Evolutionary conservation across 2,329 filamentous ascomycete genomes (phyloP).

Genomic region (Ascochyta pisi): DNA sequence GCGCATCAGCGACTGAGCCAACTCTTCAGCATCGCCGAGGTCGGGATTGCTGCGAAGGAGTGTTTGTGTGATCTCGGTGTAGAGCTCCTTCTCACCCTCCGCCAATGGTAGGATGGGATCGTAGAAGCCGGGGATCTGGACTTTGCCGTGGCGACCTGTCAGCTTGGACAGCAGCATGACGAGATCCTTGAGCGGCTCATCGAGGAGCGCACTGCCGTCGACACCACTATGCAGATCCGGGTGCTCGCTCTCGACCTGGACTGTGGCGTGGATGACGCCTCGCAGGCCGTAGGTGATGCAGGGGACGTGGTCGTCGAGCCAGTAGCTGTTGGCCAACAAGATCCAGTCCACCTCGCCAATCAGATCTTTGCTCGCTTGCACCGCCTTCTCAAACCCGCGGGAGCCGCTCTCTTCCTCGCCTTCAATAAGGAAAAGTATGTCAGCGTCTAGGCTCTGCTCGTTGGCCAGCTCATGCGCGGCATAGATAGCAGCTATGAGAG

Average conservation of each 20-base stretch:
- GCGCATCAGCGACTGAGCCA: slow-evolving; percentile 87
- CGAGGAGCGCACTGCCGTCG: slow-evolving; percentile 88
- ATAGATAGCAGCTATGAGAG: slow-evolving; percentile 91
- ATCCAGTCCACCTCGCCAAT: slow-evolving; percentile 96
- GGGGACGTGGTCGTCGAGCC: slow-evolving; percentile 94
- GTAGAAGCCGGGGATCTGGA: slow-evolving; percentile 89
- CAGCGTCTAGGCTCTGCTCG: slow-evolving; percentile 81
- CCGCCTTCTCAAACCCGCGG: slow-evolving; percentile 83
- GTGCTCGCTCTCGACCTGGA: slow-evolving; percentile 83
- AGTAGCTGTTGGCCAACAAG: slow-evolving; percentile 95
- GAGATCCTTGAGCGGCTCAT: slow-evolving; percentile 91
- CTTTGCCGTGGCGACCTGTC: slow-evolving; percentile 78
- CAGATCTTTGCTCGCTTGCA: slow-evolving; percentile 78
- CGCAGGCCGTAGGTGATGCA: slow-evolving; percentile 94
- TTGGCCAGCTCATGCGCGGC: slow-evolving; percentile 89
- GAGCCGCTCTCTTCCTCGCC: slow-evolving; percentile 97
- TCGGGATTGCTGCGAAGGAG: slow-evolving; percentile 75
- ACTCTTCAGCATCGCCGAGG: slow-evolving; percentile 67
- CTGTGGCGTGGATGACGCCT: slow-evolving; percentile 90
- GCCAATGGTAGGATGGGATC: slow-evolving; percentile 80
- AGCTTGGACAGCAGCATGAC: slow-evolving; percentile 82
- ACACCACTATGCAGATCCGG: slow-evolving; percentile 95
- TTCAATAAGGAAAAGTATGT: slow-evolving; percentile 93
- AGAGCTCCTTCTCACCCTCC: slow-evolving; percentile 77
- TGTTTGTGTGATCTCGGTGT: slow-evolving; percentile 81